Evolutionary conservation across 805 yeast species (phyloP), one percentile per base, ranked within the genome.

Genomic region (Saccharomyces kudriavzevii): DNA sequence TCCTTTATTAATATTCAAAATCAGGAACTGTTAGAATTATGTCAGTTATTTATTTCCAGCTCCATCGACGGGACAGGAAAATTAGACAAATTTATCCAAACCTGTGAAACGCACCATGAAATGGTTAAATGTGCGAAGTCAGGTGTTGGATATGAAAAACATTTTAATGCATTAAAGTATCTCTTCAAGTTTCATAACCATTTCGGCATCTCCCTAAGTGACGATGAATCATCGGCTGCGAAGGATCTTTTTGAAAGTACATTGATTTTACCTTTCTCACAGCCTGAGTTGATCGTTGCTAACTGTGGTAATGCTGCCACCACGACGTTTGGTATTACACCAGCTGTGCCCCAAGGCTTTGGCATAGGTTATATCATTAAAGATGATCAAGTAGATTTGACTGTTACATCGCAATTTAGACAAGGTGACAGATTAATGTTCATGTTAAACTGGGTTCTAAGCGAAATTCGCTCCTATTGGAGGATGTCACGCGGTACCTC

Each of bases 251-350:
- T 80, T 61, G 79, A 79, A n/a, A 57, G 56, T 57, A 66, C 69
- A 47, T 50, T 68, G 13, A 57, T 73, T 5, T 57, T 56, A 5
- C 75, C 76, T 28, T 60, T 74, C 40, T 73, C 71, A 45, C 69
- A 69, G 8, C 77, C 78, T 2, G 78, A 75, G 52, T 60, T 75
- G 52, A 61, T 74, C 47, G 76, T 89, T 2, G 81, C 90, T 30
- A 90, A 90, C 69, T 90, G 97, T 73, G 97, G 97, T 22, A 90
- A 89, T 67, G 90, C 96, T 10, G 89, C 97, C 0, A 78, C 90
- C 63, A 83, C 84, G 51, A 74, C 87, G 31, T 90, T 90, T 73
- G 97, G 97, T 1, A 83, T 90, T 54, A 92, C 96, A 0, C 97
- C 97, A 1, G 94, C 91, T 1, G 77, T 83, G 20, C 83, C 89